Percentiles rank a stretch among this genome's conserved stretches.
Conservation (phyloP, 768 basidiomycete genomes). For the Rhodotorula graminis region DNA sequence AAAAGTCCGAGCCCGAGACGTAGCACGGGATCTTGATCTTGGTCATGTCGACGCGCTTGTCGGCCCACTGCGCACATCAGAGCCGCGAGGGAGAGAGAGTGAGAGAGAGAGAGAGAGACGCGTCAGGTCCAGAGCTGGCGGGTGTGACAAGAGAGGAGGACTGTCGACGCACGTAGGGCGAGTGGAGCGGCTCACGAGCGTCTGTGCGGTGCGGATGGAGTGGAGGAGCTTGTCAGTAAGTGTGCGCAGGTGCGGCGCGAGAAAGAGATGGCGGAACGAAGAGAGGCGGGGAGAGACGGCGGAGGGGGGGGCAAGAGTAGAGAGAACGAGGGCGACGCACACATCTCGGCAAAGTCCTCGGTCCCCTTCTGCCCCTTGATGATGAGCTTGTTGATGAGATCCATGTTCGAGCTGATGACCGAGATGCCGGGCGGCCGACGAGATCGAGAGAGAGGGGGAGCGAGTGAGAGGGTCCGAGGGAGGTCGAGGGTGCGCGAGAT, state of each 20-base stretch:
- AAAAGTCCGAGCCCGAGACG: constrained; percentile 33
- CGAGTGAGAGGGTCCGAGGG: no score
- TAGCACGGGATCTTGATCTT: constrained; percentile 34
- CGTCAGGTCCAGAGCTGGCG: no score
- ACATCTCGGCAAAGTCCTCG: constrained; percentile 36
- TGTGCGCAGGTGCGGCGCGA: not conserved
- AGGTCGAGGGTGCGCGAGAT: no score
- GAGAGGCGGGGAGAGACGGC: not conserved
- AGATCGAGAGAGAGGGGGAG: no score
- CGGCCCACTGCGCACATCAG: constrained; percentile 20
- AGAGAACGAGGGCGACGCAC: not conserved
- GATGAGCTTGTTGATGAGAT: constrained; percentile 33
- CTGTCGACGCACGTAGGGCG: not conserved
- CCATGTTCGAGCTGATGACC: constrained; percentile 13
- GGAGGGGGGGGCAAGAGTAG: no score
- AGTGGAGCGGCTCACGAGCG: constrained; percentile 7
- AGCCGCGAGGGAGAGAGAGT: not conserved
- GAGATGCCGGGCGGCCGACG: no score
- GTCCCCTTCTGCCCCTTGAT: constrained; percentile 29
- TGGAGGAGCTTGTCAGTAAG: no score
- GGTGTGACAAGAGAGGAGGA: no score
- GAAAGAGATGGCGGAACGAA: not conserved
- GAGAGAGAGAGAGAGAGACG: no score
- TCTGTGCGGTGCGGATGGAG: not conserved
- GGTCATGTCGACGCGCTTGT: constrained; percentile 34